Conservation (phyloP, 108 stramenopile species). For the Cyclotella cryptica region DNA sequence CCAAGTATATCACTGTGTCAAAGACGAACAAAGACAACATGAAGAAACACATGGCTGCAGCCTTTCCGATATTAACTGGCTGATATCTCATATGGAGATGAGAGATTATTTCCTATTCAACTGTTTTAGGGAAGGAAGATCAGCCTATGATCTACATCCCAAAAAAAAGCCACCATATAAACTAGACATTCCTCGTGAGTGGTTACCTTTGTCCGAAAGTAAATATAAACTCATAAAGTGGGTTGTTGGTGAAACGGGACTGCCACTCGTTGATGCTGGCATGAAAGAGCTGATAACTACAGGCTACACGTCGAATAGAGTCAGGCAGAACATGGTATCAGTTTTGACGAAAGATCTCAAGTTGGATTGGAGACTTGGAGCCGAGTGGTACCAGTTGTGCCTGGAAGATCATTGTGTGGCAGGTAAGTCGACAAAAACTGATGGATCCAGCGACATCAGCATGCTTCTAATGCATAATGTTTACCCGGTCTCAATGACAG, state of each 20-base stretch:
- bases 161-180: slow-evolving; percentile 19
- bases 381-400: slow-evolving; percentile 85
- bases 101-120: slow-evolving; percentile 76
- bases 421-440: background rate
- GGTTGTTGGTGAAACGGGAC: slow-evolving; percentile 77
- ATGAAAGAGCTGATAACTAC: slow-evolving; percentile 87
- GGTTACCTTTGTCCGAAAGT: slow-evolving; percentile 33
- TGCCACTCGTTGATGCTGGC: slow-evolving; percentile 92
- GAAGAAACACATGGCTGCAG: slow-evolving; percentile 15
- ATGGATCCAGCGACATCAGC: background rate
- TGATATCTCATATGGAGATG: slow-evolving; percentile 76
- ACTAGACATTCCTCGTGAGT: slow-evolving; percentile 18
- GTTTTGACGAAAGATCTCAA: slow-evolving; percentile 83
- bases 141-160: slow-evolving; percentile 30
- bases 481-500: background rate
- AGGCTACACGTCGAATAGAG: slow-evolving; percentile 94
- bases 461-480: background rate
- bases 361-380: slow-evolving; percentile 92
- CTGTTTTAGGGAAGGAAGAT: slow-evolving; percentile 47
- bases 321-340: slow-evolving; percentile 91
- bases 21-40: slow-evolving; percentile 36
- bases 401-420: slow-evolving; percentile 90
- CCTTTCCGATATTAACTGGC: slow-evolving; percentile 52
- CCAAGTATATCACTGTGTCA: slow-evolving; percentile 47
- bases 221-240: slow-evolving; percentile 56